These are phyloP conservation scores for Juncus inflexus DNA, from an alignment of 176 grass and related monocot genomes.

Conservation along the genomic window DNA sequence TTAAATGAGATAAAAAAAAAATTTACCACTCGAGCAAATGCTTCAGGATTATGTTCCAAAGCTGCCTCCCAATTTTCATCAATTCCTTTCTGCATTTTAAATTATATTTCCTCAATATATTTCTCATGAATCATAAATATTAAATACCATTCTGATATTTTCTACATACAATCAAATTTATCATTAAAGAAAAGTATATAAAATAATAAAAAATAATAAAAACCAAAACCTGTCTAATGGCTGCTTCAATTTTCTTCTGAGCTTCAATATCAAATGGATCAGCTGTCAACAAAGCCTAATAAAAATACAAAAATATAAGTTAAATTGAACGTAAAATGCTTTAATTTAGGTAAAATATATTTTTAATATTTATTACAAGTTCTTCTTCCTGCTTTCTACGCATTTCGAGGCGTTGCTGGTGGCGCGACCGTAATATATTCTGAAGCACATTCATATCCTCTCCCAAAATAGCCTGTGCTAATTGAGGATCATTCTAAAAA, in stretches of 20 bases:
- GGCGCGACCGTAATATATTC: constrained; percentile 54
- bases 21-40: constrained; percentile 93
- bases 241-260: constrained; percentile 98
- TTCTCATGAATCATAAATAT: constrained; percentile 4
- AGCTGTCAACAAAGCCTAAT: constrained; percentile 70
- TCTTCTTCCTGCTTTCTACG: constrained; percentile 89
- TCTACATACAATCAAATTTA: constrained; percentile 21
- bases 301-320: constrained; percentile 15
- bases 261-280: constrained; percentile 98
- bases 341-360: background rate
- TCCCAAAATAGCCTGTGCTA: constrained; percentile 85
- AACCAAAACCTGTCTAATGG: constrained; percentile 75
- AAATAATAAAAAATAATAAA: background rate
- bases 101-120: constrained; percentile 18
- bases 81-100: constrained; percentile 77
- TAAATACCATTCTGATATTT: background rate
- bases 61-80: constrained; percentile 99
- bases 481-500: constrained; percentile 83
- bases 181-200: constrained; percentile 5
- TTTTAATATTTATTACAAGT: constrained; percentile 52
- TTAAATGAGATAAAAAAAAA: background rate
- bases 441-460: constrained; percentile 70
- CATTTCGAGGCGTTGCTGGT: constrained; percentile 60
- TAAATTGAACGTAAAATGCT: background rate
- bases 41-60: constrained; percentile 93